Evolutionary conservation across 768 basidiomycete species (phyloP), one percentile per base, ranked within the genome.

Genomic region (Leucocoprinus birnbaumii): DNA sequence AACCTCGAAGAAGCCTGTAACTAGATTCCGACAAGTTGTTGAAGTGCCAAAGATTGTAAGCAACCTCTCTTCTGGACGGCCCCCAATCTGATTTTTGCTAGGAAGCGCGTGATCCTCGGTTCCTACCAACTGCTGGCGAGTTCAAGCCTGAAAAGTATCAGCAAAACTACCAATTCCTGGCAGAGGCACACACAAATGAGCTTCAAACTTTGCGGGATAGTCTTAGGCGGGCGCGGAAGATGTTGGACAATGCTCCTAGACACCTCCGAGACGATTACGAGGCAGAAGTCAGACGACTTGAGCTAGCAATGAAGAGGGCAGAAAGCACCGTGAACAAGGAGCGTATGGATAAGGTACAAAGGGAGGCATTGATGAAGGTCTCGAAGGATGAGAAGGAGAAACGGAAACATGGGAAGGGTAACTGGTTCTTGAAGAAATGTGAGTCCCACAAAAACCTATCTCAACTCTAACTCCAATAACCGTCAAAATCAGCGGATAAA

Each of bases 401-500:
- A 71, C 74, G 84, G 55, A 77, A 79, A 53, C 71, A 82, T 49
- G 94, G 94, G 3, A 98, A 98, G 72, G 78, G 80, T 3, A 79
- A 74, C 41, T 98, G 91, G 91, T 89, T 79, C 71, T 75, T 96
- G 80, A 97, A 96, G 72, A 74, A 84, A 59, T 73, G 94, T 92
- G 65, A 62, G 84, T 71, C 41, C 27, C 18, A 16, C 27, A 11
- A 10, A 21, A 7, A 4, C n/a, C 24, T 10, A 26, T 31, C 47
- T 7, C 18, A 44, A n/a, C 16, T 16, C 3, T 18, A 10, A 14
- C 3, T 19, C 37, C 58, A 37, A 58, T 24, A 31, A 49, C 25
- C 7, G 44, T 34, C 26, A 8, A 51, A 43, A 58, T 48, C 68
- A 95, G 92, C 83, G 48, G 91, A 91, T 62, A 85, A 91, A 75